Evolutionary conservation across 345 rosid genomes (phyloP).

Genomic region (Erucastrum elatum): DNA sequence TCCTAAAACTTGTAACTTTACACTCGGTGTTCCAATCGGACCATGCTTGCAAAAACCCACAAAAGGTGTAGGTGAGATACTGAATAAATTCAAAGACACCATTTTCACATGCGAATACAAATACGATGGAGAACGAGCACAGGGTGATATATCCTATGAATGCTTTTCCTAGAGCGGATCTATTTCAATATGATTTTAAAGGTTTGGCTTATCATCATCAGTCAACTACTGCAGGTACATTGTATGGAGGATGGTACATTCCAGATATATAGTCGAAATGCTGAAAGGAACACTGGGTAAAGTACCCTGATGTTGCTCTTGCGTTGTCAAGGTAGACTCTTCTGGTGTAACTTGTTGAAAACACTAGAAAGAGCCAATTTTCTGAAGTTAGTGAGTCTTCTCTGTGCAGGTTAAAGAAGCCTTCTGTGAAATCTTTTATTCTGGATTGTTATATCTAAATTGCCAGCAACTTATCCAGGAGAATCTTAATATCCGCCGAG

Average conservation of each 20-base stretch:
- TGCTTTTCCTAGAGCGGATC: no score
- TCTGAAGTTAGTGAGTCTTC: constrained; percentile 20
- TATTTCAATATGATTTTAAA: no score
- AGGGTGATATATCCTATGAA: constrained; percentile 46
- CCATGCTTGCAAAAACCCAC: constrained; percentile 97
- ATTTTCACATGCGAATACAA: constrained; percentile 88
- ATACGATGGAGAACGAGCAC: constrained; percentile 98
- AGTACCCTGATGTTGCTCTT: constrained; percentile 83
- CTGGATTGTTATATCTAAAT: constrained; percentile 84
- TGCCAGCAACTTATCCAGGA: constrained; percentile 79
- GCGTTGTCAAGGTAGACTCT: constrained; percentile 63
- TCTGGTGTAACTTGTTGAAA: constrained; percentile 19
- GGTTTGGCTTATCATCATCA: not conserved
- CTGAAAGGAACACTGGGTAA: constrained; percentile 81
- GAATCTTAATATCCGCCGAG: constrained; percentile 68
- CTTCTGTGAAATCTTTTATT: constrained; percentile 69
- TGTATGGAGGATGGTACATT: constrained; percentile 81
- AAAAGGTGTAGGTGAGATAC: constrained; percentile 78
- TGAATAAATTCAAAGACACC: constrained; percentile 75
- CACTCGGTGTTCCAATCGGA: constrained; percentile 83
- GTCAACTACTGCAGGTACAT: constrained; percentile 58
- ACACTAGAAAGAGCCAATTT: constrained; percentile 5
- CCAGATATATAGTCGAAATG: constrained; percentile 94
- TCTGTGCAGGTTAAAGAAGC: constrained; percentile 70
- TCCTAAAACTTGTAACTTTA: constrained; percentile 63